These are phyloP conservation scores for Zygosaccharomyces siamensis DNA, from an alignment of 805 yeast species.

Conservation along the genomic window DNA sequence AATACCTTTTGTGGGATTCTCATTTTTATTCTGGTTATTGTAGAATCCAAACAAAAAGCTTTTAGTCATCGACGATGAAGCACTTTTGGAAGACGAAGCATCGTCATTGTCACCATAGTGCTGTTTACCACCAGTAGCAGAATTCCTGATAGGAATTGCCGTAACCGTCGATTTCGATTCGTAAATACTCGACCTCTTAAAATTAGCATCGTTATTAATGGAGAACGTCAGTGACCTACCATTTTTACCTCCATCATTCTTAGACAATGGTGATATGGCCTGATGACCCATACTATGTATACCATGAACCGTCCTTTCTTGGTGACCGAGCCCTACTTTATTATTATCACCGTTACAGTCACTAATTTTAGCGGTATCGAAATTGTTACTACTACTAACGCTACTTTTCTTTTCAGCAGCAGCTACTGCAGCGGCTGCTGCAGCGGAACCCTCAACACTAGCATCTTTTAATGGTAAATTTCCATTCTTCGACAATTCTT, in stretches of 20 bases:
- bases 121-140: constrained; percentile 12
- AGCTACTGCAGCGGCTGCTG: not conserved
- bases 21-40: constrained; percentile 26
- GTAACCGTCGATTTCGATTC: constrained; percentile 34
- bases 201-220: constrained; percentile 24
- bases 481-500: constrained; percentile 2
- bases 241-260: constrained; percentile 1
- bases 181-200: constrained; percentile 33
- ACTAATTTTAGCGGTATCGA: not conserved
- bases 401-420: not conserved
- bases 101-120: constrained; percentile 35
- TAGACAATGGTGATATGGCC: not conserved
- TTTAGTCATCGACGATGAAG: constrained; percentile 39
- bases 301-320: not conserved
- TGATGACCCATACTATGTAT: not conserved
- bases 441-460: not conserved
- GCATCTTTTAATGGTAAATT: not conserved
- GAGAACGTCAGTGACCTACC: constrained; percentile 21
- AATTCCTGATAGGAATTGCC: constrained; percentile 32
- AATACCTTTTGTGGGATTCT: constrained; percentile 22
- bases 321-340: not conserved
- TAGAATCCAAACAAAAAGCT: constrained; percentile 41
- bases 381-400: not conserved
- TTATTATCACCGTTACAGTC: not conserved
- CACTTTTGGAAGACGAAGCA: constrained; percentile 34